These are phyloP conservation scores for Podospora sp. DNA, from an alignment of 495 filamentous ascomycete genomes.

Conservation along the genomic window DNA sequence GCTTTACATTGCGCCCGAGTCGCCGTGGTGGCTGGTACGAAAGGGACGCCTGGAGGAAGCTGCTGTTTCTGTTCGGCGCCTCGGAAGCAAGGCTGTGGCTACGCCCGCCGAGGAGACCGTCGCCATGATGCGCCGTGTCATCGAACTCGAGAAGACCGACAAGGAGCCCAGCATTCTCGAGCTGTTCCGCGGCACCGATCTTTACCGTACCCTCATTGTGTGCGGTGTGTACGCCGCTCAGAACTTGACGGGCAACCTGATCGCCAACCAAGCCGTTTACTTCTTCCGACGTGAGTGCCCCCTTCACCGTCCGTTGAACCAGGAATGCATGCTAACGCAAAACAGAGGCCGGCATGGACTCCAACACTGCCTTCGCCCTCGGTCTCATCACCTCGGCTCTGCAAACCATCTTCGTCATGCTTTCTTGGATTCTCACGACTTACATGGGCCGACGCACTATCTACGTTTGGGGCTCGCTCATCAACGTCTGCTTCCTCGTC, in stretches of 20 bases:
- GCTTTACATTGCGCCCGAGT: conserved; percentile 52
- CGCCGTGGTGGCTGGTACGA: conserved; percentile 53
- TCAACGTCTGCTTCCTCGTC: conserved; percentile 40
- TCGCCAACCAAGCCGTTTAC: conserved; percentile 43
- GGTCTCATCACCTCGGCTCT: conserved; percentile 54
- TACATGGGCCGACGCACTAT: conserved; percentile 52
- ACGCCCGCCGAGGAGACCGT: conserved; percentile 44
- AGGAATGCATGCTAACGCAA: conserved; percentile 17
- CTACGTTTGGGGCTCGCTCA: conserved; percentile 48
- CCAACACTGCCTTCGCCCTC: conserved; percentile 45
- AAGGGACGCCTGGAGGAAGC: conserved; percentile 48
- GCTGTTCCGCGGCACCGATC: conserved; percentile 48
- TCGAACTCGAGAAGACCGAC: conserved; percentile 30
- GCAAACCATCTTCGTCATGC: conserved; percentile 55
- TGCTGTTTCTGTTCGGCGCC: conserved; percentile 39
- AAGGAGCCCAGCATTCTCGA: conserved; percentile 42
- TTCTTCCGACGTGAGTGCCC: conserved; percentile 41
- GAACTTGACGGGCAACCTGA: conserved; percentile 40
- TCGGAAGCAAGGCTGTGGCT: conserved; percentile 34
- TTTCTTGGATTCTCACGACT: conserved; percentile 54
- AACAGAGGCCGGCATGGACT: conserved; percentile 39
- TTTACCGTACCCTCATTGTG: conserved; percentile 51
- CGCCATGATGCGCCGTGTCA: conserved; percentile 39
- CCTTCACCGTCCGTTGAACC: conserved; percentile 34
- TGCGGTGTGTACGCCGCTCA: conserved; percentile 49